Evolutionary conservation across 164 flowering plant species (phyloP), one percentile per base, ranked within the genome.

Genomic region (Aristolochia contorta): DNA sequence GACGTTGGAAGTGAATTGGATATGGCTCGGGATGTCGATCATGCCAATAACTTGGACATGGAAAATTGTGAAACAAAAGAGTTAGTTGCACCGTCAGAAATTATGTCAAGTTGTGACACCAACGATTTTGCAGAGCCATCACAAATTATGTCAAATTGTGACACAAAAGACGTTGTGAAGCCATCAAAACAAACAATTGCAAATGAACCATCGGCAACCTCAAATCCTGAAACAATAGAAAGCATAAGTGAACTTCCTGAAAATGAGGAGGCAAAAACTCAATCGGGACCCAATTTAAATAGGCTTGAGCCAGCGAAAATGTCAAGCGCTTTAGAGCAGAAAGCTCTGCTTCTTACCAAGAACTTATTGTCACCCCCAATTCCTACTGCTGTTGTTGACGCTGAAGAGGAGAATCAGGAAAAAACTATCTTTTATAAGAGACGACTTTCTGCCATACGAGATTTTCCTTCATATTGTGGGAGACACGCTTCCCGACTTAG

Each of bases 401-500:
- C 45, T 21, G 33, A 16, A 14, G 20, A 12, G 30, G 61, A 21
- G 30, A 1, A 20, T 45, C 49, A 14, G 51, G 0, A 56, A 20
- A 66, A 59, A 54, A 73, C 67, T 6, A 82, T 67, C 63, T 84
- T 79, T 68, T 72, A 67, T 20, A 76, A 79, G 68, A 79, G 68
- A 60, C 43, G 43, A 37, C 51, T 80, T 54, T 78, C 74, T 0
- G 67, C 68, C 19, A 21, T 12, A 16, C 59, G 75, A 47, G 73
- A 73, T 63, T 78, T 73, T 32, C 78, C 78, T 15, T 67, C 51
- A 7, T 65, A 64, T 47, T 74, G 78, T 63, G 78, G 78, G 54
- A 67, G 71, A 46, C 71, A 77, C 64, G 83, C 76, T 59, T 69
- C 66, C 33, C 48, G 0, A 33, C 55, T 70, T 48, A 57, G 54